Evolutionary conservation across 495 filamentous ascomycete genomes (phyloP), one percentile per base, ranked within the genome.

Genomic region (Echria macrotheca): DNA sequence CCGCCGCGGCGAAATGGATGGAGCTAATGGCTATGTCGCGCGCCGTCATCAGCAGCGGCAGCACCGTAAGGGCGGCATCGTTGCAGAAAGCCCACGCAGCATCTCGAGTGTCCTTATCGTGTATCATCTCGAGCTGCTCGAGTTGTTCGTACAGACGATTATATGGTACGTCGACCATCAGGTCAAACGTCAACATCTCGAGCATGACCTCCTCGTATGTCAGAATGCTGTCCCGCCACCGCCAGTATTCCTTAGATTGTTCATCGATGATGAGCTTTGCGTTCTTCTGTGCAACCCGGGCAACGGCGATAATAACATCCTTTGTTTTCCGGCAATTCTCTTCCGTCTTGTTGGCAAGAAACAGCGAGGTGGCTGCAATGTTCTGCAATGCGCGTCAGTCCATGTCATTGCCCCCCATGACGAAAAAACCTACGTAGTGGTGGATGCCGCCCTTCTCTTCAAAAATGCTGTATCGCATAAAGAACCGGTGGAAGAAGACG

Each of bases 241-340:
- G 76, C 93, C 93, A 98, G 63, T 87, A 98, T 53, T 97, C 93
- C 54, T 95, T 96, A 33, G 83, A 87, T 63, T 96, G 89, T 64
- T 96, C 93, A 59, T 97, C 91, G 19, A 98, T 85, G 9, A 85
- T 66, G 44, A 95, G 76, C 57, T 87, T 83, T 6, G 85, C 72
- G 56, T 97, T 85, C 69, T 98, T 97, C 63, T 95, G 91, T 23
- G 91, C 94, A 11, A 96, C 91, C 51, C 89, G 88, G 41, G 89
- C 90, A 58, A 91, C 94, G 0, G 91, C 87, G 18, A 95, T 80
- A 48, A 98, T 87, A 25, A 98, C 71, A 52, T 97, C 89, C 56
- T 86, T 90, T 57, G 95, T 94, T 57, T 93, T 94, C 22, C 91
- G 86, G 59, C 87, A 88, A 60, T 91, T 91, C 62, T 98, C 93